Evolutionary conservation across 306 rosid species (phyloP).

Genomic region (Cicer chorassanicum): DNA sequence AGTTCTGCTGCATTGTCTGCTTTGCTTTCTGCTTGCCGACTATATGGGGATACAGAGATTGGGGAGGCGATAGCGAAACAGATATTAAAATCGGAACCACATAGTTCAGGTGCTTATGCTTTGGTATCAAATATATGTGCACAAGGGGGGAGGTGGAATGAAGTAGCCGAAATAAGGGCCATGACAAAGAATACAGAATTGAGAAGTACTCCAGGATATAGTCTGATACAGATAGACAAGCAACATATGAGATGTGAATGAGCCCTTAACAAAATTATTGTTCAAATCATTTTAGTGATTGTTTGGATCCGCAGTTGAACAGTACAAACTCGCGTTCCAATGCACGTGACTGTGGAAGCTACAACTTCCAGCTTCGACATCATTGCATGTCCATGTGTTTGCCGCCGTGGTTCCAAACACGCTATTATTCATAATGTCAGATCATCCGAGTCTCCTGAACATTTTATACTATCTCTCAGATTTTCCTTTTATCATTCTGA

Average conservation of each 20-base stretch:
- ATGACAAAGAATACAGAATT: constrained; percentile 43
- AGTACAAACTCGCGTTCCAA: no score
- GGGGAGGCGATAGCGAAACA: constrained; percentile 47
- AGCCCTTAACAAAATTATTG: constrained; percentile 1
- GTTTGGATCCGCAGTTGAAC: no score
- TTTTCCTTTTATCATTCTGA: constrained; percentile 2
- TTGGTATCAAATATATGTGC: constrained; percentile 53
- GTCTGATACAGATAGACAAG: constrained; percentile 48
- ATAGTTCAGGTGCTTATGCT: constrained; percentile 45
- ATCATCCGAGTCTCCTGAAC: constrained; percentile 12
- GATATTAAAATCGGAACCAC: constrained; percentile 47
- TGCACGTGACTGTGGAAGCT: no score
- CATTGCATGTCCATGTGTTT: no score
- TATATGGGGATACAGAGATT: constrained; percentile 52
- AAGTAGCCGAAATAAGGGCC: constrained; percentile 51
- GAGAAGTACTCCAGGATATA: constrained; percentile 49
- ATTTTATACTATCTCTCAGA: not conserved
- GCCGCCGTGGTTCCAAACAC: no score
- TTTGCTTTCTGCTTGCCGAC: constrained; percentile 62
- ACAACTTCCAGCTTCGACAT: no score
- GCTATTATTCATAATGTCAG: not conserved
- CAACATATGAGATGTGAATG: constrained; percentile 33
- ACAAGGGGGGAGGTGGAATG: constrained; percentile 59
- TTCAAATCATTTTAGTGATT: constrained; percentile 5
- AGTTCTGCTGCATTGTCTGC: constrained; percentile 51